These are phyloP conservation scores for Calonectria honghensis DNA, from an alignment of 2,329 filamentous ascomycete genomes.

Conservation along the genomic window DNA sequence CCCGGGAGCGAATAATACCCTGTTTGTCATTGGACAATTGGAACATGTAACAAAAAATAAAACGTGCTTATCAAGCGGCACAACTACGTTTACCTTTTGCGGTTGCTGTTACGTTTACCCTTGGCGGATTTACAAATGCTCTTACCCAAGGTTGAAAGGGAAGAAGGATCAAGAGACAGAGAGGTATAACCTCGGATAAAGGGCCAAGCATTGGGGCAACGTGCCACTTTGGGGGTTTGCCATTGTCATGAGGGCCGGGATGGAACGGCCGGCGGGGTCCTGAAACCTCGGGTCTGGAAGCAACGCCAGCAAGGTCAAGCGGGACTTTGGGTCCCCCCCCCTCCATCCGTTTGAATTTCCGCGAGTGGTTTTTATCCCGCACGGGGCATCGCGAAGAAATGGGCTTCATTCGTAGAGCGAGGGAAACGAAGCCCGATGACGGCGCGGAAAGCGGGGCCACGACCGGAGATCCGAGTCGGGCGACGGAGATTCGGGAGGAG, in stretches of 20 bases:
- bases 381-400: slow-evolving; percentile 10
- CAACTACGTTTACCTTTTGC: neutral
- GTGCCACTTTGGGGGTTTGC: slow-evolving; percentile 30
- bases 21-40: slow-evolving; percentile 27
- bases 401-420: slow-evolving; percentile 37
- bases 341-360: neutral
- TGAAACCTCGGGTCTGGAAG: slow-evolving; percentile 24
- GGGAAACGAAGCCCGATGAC: slow-evolving; percentile 49
- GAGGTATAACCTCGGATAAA: slow-evolving; percentile 33
- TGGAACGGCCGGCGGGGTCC: neutral
- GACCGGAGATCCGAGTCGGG: slow-evolving; percentile 54
- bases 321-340: neutral
- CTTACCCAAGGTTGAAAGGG: slow-evolving; percentile 12
- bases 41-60: neutral
- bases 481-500: slow-evolving; percentile 54
- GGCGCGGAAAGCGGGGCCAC: slow-evolving; percentile 51
- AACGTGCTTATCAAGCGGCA: neutral
- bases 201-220: neutral
- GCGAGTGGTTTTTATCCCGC: slow-evolving; percentile 18
- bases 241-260: neutral
- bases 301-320: neutral
- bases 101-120: slow-evolving; percentile 15
- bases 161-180: slow-evolving; percentile 4
- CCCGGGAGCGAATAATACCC: neutral
- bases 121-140: neutral